A percentile compares a stretch with the other conserved stretches of the same genome.
Evolutionary conservation across 139 green algal genomes (phyloP).

Genomic region (Mesostigma viride): DNA sequence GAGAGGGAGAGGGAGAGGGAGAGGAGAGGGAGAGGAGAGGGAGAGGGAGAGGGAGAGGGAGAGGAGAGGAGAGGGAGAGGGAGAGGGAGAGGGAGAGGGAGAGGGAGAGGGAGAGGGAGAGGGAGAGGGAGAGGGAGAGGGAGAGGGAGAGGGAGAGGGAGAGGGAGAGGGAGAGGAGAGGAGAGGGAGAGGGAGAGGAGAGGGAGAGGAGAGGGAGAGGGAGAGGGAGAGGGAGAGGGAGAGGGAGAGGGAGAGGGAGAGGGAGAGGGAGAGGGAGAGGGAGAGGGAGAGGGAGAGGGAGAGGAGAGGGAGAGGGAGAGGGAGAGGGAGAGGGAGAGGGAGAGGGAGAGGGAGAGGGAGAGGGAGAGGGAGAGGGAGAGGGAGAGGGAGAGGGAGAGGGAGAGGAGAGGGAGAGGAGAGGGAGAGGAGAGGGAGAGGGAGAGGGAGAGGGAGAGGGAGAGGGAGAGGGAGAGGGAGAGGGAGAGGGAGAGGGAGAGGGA

Average conservation of each 20-base stretch:
- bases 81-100: background rate
- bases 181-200: constrained; percentile 11
- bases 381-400: background rate
- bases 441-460: background rate
- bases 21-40: constrained; percentile 11
- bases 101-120: background rate
- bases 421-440: background rate
- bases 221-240: background rate
- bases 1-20: no score
- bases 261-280: background rate
- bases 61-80: constrained; percentile 11
- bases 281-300: background rate
- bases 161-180: constrained; percentile 19
- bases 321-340: background rate
- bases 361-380: background rate
- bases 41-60: background rate
- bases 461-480: background rate
- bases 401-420: background rate
- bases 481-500: no score
- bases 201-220: background rate
- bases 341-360: constrained; percentile 2
- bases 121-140: constrained; percentile 8
- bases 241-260: background rate
- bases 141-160: constrained; percentile 15
- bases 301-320: background rate